Evolutionary conservation across 2,329 filamentous ascomycete genomes (phyloP).

Genomic region (Pyricularia sp.): DNA sequence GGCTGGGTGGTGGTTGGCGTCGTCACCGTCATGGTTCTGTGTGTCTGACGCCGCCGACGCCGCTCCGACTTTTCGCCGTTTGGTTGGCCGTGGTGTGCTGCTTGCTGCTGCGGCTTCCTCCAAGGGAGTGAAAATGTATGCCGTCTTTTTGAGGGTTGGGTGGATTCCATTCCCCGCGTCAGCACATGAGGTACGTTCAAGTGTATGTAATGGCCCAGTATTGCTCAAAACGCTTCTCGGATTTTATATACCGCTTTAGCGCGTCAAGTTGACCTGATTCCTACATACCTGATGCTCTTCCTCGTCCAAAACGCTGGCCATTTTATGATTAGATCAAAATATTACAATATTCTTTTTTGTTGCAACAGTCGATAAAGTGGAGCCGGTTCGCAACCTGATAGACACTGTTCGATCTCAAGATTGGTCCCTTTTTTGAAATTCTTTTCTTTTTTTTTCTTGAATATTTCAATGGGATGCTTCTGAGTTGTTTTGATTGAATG

Average conservation of each 20-base stretch:
- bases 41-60: constrained; percentile 9
- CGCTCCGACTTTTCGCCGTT: constrained; percentile 45
- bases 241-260: not conserved
- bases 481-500: not conserved
- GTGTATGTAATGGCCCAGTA: not conserved
- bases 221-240: not conserved
- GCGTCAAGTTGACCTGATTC: not conserved
- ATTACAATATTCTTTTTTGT: not conserved
- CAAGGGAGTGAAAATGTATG: constrained; percentile 18
- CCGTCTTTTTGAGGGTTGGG: not conserved
- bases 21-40: not conserved
- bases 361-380: not conserved
- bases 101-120: not conserved
- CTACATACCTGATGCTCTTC: constrained; percentile 34
- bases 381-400: not conserved
- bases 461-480: not conserved
- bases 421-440: too few species aligned
- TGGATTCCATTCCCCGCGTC: not conserved
- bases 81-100: constrained; percentile 33
- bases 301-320: constrained; percentile 19
- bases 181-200: not conserved
- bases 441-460: not conserved
- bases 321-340: not conserved
- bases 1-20: constrained; percentile 3
- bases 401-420: not conserved